phyloP scores from a whole-genome alignment of 2,329 filamentous ascomycete genomes.

The Lecanicillium sp. region DNA sequence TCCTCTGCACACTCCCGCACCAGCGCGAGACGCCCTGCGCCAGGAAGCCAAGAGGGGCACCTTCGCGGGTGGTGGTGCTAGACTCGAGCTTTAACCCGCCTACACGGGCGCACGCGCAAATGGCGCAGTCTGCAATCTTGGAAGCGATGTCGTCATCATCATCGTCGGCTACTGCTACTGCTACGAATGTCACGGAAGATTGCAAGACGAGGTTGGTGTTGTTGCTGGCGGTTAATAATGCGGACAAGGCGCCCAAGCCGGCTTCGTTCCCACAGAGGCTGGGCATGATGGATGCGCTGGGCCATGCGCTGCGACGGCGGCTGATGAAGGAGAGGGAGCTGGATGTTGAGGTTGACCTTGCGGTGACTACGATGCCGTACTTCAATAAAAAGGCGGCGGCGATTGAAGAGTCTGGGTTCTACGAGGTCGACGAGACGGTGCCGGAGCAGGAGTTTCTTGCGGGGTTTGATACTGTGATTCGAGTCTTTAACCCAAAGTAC shows the following conservation, averaged over 20 bases:
- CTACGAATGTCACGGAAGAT: conserved; percentile 4
- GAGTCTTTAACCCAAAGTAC: conserved; percentile 63
- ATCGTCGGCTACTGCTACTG: conserved; percentile 2
- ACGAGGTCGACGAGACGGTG: conserved; percentile 16
- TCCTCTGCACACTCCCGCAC: conserved; percentile 26
- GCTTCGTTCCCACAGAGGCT: conserved; percentile 60
- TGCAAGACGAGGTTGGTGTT: conserved; percentile 40
- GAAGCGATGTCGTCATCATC: conserved; percentile 5
- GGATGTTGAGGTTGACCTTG: conserved; percentile 49
- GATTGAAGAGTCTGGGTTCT: conserved; percentile 40
- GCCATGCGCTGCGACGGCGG: conserved; percentile 39
- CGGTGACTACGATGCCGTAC: conserved; percentile 61
- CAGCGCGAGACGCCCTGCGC: conserved; percentile 15
- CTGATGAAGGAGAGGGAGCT: conserved; percentile 6
- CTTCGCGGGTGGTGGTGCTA: conserved; percentile 41
- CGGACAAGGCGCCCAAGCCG: conserved; percentile 58
- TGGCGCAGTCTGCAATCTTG: conserved; percentile 41
- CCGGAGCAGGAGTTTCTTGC: conserved; percentile 58
- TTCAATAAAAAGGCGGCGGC: conserved; percentile 63
- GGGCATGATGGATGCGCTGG: conserved; percentile 64
- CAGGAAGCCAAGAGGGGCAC: not conserved
- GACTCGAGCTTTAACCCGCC: conserved; percentile 65
- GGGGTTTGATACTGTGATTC: conserved; percentile 68
- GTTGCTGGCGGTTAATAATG: conserved; percentile 55
- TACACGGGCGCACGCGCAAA: conserved; percentile 50